These are phyloP conservation scores for Tylopilus vinaceipallidus DNA, from an alignment of 768 basidiomycete genomes.

Conservation along the genomic window DNA sequence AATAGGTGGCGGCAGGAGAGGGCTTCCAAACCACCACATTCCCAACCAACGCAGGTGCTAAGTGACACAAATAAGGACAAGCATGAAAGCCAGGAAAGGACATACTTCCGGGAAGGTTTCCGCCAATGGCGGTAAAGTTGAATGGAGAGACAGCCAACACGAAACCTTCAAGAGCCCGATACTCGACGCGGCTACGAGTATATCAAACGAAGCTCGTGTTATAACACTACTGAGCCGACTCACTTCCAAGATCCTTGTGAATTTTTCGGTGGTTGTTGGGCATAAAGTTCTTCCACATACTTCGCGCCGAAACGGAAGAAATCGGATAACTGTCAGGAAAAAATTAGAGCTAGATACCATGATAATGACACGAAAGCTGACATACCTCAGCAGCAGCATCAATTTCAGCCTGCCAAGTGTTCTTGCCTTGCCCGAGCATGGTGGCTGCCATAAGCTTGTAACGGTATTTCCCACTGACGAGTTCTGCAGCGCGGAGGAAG, in stretches of 20 bases:
- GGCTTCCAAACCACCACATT: conserved; percentile 98
- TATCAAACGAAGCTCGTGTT: conserved; percentile 5
- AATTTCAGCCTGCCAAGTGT: conserved; percentile 99
- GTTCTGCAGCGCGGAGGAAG: conserved; percentile 97
- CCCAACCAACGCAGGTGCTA: conserved; percentile 89
- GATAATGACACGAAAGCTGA: not conserved
- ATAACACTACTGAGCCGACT: conserved; percentile 34
- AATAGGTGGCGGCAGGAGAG: conserved; percentile 91
- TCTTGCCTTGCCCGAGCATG: conserved; percentile 98
- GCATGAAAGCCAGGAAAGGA: not conserved
- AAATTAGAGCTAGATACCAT: conserved; percentile 5
- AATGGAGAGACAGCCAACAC: conserved; percentile 97
- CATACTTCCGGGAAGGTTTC: conserved; percentile 78
- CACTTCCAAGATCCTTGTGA: conserved; percentile 91
- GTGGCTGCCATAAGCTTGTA: conserved; percentile 95
- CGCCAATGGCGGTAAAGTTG: conserved; percentile 98
- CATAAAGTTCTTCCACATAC: conserved; percentile 93
- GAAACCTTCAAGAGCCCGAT: conserved; percentile 97
- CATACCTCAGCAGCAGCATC: conserved; percentile 96
- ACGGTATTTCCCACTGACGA: conserved; percentile 92
- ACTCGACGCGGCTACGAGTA: conserved; percentile 79
- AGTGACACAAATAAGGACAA: not conserved
- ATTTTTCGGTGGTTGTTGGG: conserved; percentile 88
- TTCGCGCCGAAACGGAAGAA: conserved; percentile 97
- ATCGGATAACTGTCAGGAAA: conserved; percentile 61